phyloP scores from a whole-genome alignment of 106 monocot genomes.

The Dioscorea alata region DNA sequence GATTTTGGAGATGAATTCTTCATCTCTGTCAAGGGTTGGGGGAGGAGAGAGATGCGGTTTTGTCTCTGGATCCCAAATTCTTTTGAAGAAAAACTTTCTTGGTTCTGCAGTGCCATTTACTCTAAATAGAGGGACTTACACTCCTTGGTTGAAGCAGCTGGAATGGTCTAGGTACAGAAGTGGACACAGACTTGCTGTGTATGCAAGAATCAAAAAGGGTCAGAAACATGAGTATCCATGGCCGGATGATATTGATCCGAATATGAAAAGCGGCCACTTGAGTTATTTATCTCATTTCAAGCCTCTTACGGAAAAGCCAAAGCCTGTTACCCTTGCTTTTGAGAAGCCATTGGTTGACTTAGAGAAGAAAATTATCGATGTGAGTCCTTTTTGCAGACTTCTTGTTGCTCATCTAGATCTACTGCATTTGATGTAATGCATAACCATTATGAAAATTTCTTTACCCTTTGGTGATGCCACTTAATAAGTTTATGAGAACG shows the following conservation, averaged over 20 bases:
- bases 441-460: no score
- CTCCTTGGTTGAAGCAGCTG: conserved; percentile 37
- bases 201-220: conserved; percentile 52
- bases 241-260: conserved; percentile 68
- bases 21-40: conserved; percentile 26
- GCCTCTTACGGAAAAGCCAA: conserved; percentile 51
- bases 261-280: conserved; percentile 57
- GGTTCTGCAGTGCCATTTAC: conserved; percentile 3
- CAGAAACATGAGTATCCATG: conserved; percentile 81
- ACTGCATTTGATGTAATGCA: background rate
- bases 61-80: conserved; percentile 44
- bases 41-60: conserved; percentile 46
- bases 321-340: conserved; percentile 63
- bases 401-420: background rate
- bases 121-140: conserved; percentile 13
- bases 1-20: conserved; percentile 38
- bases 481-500: no score
- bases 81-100: conserved; percentile 20
- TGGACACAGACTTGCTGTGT: conserved; percentile 14
- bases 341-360: conserved; percentile 75
- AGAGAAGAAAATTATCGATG: conserved; percentile 62
- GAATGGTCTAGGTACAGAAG: conserved; percentile 14
- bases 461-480: no score
- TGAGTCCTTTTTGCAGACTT: conserved; percentile 20
- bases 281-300: conserved; percentile 70